A percentile compares a stretch with the other conserved stretches of the same genome.
These are phyloP conservation scores for Heliocybe sulcata DNA, from an alignment of 1,284 basidiomycete genomes.

Conservation along the genomic window DNA sequence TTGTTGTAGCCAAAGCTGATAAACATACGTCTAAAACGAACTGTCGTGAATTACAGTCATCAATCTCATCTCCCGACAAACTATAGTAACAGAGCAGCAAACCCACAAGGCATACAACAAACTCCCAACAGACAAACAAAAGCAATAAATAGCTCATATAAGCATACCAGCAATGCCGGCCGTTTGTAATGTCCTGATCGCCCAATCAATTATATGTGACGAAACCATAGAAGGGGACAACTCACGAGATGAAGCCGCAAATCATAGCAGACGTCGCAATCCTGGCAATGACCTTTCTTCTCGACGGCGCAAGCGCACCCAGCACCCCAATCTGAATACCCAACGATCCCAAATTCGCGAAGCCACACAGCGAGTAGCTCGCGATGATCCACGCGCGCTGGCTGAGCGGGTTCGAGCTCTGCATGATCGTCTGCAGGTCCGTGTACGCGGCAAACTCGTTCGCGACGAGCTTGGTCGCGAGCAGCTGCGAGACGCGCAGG, in stretches of 20 bases:
- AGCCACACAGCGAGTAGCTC: conserved; percentile 83
- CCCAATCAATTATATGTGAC: not conserved
- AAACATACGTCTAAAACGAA: no score
- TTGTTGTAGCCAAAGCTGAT: no score
- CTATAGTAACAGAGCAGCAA: conserved; percentile 1
- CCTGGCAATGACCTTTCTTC: conserved; percentile 62
- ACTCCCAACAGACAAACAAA: not conserved
- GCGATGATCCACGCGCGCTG: conserved; percentile 71
- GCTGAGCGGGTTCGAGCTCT: conserved; percentile 48
- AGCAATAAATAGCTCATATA: conserved; percentile 1
- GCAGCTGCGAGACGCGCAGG: conserved; percentile 67
- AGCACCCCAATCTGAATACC: conserved; percentile 92
- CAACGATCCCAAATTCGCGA: conserved; percentile 81
- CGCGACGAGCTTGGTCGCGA: conserved; percentile 83
- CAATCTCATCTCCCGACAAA: not conserved
- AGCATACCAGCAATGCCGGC: conserved; percentile 9
- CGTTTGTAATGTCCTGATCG: conserved; percentile 10
- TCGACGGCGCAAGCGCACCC: conserved; percentile 74
- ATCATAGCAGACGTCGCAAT: conserved; percentile 76
- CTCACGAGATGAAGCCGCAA: conserved; percentile 64
- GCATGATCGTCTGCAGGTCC: conserved; percentile 47
- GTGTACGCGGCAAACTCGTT: conserved; percentile 85
- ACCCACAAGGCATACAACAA: not conserved
- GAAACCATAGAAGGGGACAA: not conserved
- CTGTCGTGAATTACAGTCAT: no score